These are phyloP conservation scores for Macrophomina tecta DNA, from an alignment of 2,329 filamentous ascomycete species.

Conservation along the genomic window DNA sequence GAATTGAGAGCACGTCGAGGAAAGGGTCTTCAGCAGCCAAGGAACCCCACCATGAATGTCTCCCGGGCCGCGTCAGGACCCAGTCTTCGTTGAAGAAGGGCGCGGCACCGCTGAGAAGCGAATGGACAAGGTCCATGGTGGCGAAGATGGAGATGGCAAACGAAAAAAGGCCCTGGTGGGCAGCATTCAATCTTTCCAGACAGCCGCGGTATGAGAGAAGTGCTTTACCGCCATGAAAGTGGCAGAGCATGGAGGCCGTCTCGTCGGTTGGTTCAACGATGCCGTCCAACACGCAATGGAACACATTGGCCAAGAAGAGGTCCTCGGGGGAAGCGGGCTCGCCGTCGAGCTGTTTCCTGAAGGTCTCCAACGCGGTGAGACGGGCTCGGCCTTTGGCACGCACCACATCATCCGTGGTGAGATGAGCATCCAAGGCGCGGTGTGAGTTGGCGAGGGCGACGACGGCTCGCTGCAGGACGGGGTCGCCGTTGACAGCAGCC, in stretches of 20 bases:
- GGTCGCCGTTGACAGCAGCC: background rate
- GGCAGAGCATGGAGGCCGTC: background rate
- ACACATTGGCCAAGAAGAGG: conserved; percentile 5
- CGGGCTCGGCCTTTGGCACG: background rate
- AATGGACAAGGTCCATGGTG: conserved; percentile 9
- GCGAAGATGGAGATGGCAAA: conserved; percentile 11
- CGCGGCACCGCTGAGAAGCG: background rate
- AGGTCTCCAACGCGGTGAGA: background rate
- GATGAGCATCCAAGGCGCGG: background rate
- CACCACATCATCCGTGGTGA: background rate
- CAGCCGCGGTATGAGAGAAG: background rate
- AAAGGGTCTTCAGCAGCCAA: background rate
- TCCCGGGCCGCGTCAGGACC: background rate
- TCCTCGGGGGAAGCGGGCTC: background rate
- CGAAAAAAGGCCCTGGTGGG: background rate
- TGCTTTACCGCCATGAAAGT: conserved; percentile 5
- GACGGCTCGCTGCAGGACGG: background rate
- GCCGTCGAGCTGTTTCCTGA: background rate
- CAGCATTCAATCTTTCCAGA: background rate
- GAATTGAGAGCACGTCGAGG: background rate
- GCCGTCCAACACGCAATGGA: conserved; percentile 8
- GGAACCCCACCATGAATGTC: conserved; percentile 3
- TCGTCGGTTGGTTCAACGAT: conserved; percentile 2
- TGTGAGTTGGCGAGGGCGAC: conserved; percentile 1
- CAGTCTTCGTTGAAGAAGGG: conserved; percentile 1